Conservation (phyloP, 768 basidiomycete species). For the Boletus eberwhitei region DNA sequence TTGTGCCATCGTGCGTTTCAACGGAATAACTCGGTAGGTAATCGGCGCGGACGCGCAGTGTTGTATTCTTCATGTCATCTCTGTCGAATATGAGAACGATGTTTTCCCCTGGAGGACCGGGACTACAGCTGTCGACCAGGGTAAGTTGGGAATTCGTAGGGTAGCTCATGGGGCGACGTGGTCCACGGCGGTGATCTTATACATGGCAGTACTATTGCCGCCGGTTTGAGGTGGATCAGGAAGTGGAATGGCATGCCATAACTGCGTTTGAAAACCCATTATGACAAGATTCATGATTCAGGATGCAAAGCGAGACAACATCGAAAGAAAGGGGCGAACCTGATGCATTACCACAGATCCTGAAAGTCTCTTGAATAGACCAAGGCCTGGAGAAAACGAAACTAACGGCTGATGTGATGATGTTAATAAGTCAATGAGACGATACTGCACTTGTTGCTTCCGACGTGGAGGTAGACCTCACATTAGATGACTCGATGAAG, state of each 20-base stretch:
- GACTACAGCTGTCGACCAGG: constrained; percentile 1
- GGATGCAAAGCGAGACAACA: not conserved
- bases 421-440: not conserved
- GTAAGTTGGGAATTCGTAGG: constrained; percentile 20
- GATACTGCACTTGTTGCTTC: no score
- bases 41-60: not conserved
- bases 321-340: not conserved
- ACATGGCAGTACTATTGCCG: not conserved
- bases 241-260: not conserved
- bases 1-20: not conserved
- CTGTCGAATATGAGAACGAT: constrained; percentile 8
- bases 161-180: not conserved
- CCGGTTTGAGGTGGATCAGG: not conserved
- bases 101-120: not conserved
- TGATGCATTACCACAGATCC: not conserved
- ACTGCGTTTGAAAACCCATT: not conserved
- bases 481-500: not conserved
- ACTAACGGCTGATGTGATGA: not conserved
- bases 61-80: constrained; percentile 14
- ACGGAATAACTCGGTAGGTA: constrained; percentile 10
- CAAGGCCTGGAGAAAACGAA: no score
- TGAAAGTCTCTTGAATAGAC: not conserved
- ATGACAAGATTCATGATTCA: no score
- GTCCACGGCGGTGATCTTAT: not conserved
- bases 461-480: no score